A percentile compares a stretch with the other conserved stretches of the same genome.
Conservation (phyloP, 108 stramenopile genomes). For the Nannochloropsis salina region DNA sequence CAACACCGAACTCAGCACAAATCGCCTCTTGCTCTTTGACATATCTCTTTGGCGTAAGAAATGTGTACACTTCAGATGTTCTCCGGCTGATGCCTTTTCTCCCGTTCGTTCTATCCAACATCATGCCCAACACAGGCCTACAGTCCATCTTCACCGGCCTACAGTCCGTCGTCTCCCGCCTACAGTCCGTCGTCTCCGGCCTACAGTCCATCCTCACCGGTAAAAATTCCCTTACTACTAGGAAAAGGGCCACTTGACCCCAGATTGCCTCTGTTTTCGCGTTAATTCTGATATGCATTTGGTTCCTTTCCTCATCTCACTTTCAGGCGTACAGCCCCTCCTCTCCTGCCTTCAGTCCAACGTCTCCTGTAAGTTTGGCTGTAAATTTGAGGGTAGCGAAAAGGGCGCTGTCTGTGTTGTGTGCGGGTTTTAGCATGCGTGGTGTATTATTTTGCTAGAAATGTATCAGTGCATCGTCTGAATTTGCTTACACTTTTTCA, state of each 20-base stretch:
- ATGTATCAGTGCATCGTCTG: background rate
- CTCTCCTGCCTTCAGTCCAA: conserved; percentile 62
- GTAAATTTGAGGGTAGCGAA: conserved; percentile 38
- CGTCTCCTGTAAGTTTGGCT: conserved; percentile 59
- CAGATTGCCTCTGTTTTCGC: too few relatives aligned
- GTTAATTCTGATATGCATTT: too few relatives aligned
- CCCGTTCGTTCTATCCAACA: too few relatives aligned
- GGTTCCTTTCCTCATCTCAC: background rate
- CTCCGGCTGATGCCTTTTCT: too few relatives aligned
- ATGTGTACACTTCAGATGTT: too few relatives aligned
- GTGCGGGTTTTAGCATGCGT: background rate
- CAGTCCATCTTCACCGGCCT: conserved; percentile 58
- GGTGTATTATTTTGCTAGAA: background rate
- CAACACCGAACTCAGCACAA: too few relatives aligned
- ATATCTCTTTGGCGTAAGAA: too few relatives aligned
- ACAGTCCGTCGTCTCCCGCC: conserved; percentile 72
- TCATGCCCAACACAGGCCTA: background rate
- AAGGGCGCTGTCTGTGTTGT: background rate
- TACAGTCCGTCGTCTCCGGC: conserved; percentile 63
- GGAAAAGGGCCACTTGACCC: too few relatives aligned
- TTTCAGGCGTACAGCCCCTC: conserved; percentile 49
- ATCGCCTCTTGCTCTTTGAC: too few relatives aligned
- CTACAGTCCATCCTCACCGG: conserved; percentile 48
- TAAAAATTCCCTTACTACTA: too few relatives aligned
- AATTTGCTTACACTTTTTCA: background rate